These are phyloP conservation scores for Phytophthora litchii DNA, from an alignment of 352 stramenopile species.

Conservation along the genomic window DNA sequence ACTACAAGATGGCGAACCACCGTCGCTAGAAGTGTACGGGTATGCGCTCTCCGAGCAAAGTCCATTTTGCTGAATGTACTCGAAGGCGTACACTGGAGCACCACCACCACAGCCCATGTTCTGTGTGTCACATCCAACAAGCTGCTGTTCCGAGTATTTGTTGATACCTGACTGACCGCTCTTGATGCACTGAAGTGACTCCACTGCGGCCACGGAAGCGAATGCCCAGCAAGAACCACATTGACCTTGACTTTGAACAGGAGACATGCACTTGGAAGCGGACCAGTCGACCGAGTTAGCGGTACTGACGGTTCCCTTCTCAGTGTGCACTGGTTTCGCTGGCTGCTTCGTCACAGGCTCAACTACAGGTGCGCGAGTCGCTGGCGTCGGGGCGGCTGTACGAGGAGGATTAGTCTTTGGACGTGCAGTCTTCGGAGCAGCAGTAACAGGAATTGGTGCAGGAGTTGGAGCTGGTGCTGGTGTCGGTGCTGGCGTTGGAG, in stretches of 20 bases:
- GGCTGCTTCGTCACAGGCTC: constrained; percentile 22
- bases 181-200: constrained; percentile 88
- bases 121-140: constrained; percentile 88
- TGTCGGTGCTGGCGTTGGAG: not conserved
- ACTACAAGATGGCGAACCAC: constrained; percentile 29
- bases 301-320: constrained; percentile 13
- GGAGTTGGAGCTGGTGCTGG: constrained; percentile 2
- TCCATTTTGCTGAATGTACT: constrained; percentile 89
- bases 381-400: constrained; percentile 3
- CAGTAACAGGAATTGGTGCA: constrained; percentile 2
- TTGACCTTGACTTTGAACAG: constrained; percentile 94
- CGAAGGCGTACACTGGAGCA: constrained; percentile 87
- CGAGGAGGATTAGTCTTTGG: constrained; percentile 6
- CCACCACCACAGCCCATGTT: constrained; percentile 92
- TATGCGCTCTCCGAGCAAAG: constrained; percentile 77
- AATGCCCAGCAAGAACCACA: constrained; percentile 98
- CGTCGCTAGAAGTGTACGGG: constrained; percentile 64
- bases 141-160: constrained; percentile 91
- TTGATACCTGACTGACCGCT: constrained; percentile 60
- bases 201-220: constrained; percentile 89
- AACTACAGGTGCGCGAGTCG: constrained; percentile 31
- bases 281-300: constrained; percentile 45
- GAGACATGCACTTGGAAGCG: constrained; percentile 41
- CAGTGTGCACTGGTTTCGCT: constrained; percentile 12
- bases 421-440: constrained; percentile 3